Percentiles rank a stretch among this genome's conserved stretches.
These are phyloP conservation scores for Trypanosoma platydactyli DNA, from an alignment of 208 protist genomes.

Conservation along the genomic window DNA sequence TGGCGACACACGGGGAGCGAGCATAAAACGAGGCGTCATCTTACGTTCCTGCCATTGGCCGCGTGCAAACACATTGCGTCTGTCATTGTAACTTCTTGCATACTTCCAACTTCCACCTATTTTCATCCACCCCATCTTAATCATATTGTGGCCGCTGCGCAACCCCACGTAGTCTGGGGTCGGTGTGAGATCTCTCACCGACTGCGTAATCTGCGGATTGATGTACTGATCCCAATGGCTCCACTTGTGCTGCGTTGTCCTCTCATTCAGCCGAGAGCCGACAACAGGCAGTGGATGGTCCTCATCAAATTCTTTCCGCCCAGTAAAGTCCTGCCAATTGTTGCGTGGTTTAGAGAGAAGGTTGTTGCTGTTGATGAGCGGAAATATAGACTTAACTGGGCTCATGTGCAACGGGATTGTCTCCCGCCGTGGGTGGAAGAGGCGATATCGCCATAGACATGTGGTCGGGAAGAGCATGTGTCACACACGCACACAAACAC, in stretches of 20 bases:
- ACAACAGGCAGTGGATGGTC: slow-evolving; percentile 85
- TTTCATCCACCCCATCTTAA: slow-evolving; percentile 92
- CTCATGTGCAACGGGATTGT: slow-evolving; percentile 75
- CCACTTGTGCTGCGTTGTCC: slow-evolving; percentile 79
- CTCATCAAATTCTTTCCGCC: slow-evolving; percentile 76
- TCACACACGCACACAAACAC: not conserved
- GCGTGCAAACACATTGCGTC: slow-evolving; percentile 68
- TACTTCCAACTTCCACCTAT: slow-evolving; percentile 91
- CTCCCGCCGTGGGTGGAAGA: slow-evolving; percentile 75
- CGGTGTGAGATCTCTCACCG: slow-evolving; percentile 62
- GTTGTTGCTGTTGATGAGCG: slow-evolving; percentile 89
- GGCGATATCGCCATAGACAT: slow-evolving; percentile 45
- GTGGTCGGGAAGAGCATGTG: slow-evolving; percentile 36
- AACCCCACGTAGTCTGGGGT: slow-evolving; percentile 85
- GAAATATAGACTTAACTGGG: slow-evolving; percentile 78
- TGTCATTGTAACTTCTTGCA: slow-evolving; percentile 79
- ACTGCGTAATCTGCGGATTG: slow-evolving; percentile 81
- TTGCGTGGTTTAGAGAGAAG: slow-evolving; percentile 79
- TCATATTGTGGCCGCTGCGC: slow-evolving; percentile 83
- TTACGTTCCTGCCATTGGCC: slow-evolving; percentile 91
- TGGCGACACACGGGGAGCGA: slow-evolving; percentile 83
- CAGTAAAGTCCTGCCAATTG: slow-evolving; percentile 82
- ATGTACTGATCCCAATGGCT: slow-evolving; percentile 88
- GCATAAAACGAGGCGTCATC: slow-evolving; percentile 91
- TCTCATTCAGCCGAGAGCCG: slow-evolving; percentile 69